Conservation (phyloP, 2,329 filamentous ascomycete genomes). For the Aspergillus pseudonomiae region DNA sequence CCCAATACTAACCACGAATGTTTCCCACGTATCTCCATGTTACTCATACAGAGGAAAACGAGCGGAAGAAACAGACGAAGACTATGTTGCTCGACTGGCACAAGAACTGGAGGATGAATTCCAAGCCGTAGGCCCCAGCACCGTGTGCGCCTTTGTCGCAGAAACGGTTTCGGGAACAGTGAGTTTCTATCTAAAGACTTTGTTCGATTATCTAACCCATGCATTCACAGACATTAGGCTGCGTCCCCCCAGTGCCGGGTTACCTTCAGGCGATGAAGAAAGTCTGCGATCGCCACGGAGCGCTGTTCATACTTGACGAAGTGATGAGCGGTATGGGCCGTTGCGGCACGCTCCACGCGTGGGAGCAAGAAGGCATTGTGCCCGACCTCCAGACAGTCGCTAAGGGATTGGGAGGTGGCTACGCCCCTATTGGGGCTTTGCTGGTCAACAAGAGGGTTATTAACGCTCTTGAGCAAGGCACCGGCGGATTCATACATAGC, state of each 20-base stretch:
- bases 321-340: constrained; percentile 63
- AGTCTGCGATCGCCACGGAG: constrained; percentile 59
- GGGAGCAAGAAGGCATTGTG: constrained; percentile 56
- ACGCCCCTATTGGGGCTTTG: constrained; percentile 56
- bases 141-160: constrained; percentile 49
- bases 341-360: constrained; percentile 57
- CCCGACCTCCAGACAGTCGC: constrained; percentile 62
- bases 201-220: constrained; percentile 1
- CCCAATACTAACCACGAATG: constrained; percentile 32
- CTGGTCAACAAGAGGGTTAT: constrained; percentile 52
- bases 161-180: constrained; percentile 56
- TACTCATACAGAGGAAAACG: constrained; percentile 44
- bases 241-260: constrained; percentile 53
- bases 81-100: constrained; percentile 46
- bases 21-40: constrained; percentile 28
- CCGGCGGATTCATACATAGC: constrained; percentile 54
- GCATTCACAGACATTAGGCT: constrained; percentile 47
- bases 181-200: constrained; percentile 17
- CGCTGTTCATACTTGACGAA: constrained; percentile 50
- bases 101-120: constrained; percentile 55
- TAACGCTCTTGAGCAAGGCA: constrained; percentile 48
- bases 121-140: constrained; percentile 49
- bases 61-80: constrained; percentile 40
- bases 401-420: constrained; percentile 60
- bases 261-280: constrained; percentile 59